These are phyloP conservation scores for Hymenochaete sp. DNA, from an alignment of 1,284 basidiomycete species.

Conservation along the genomic window DNA sequence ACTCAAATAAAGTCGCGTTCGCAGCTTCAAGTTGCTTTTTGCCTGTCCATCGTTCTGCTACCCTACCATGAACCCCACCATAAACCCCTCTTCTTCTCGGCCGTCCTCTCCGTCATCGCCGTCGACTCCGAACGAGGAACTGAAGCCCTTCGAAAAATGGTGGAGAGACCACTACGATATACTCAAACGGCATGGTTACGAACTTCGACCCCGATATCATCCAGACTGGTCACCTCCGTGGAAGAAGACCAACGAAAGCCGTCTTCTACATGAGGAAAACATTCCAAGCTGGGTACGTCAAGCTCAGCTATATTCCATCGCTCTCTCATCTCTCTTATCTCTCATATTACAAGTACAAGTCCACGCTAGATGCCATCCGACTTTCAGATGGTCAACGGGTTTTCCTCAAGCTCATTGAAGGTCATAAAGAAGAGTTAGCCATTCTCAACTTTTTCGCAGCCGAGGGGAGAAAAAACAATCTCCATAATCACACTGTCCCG, in stretches of 20 bases:
- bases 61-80: no score
- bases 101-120: no score
- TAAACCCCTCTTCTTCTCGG: no score
- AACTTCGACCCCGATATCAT: constrained; percentile 20
- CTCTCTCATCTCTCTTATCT: no score
- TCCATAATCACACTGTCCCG: constrained; percentile 5
- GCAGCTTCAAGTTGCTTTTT: no score
- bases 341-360: no score
- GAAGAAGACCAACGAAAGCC: constrained; percentile 13
- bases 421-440: constrained; percentile 15
- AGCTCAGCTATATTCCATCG: no score
- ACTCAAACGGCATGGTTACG: constrained; percentile 17
- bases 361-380: constrained; percentile 4
- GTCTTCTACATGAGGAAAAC: constrained; percentile 20
- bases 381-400: constrained; percentile 2
- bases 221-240: constrained; percentile 22
- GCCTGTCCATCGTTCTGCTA: no score
- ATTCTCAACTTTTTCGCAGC: constrained; percentile 16
- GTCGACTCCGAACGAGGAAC: no score
- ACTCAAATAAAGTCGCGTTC: no score
- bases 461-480: neutral
- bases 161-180: constrained; percentile 9
- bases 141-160: constrained; percentile 5
- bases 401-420: constrained; percentile 7
- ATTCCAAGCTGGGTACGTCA: no score